Base-by-base conservation (phyloP, 1,284 basidiomycete species). In the Ceratobasidium sp. region DNA sequence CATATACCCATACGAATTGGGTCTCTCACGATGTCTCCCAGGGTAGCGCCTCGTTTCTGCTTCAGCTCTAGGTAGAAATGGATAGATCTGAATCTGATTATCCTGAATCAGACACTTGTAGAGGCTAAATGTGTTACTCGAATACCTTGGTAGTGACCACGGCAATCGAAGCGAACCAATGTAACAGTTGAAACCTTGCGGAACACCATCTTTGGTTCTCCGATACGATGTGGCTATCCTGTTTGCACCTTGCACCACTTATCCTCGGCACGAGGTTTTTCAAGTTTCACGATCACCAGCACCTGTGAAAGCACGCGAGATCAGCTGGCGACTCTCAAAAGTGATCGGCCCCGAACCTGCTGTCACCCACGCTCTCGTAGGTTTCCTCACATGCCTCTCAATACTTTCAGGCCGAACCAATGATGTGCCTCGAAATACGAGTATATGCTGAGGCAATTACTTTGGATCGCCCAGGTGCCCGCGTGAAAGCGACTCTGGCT, bases 361-460 rank as follows among this genome's bases (percentile, higher is more conserved):
- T 23, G 6, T 16, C 23, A 18, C 16, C 52, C 14, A 54, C 8
- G 23, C 18, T 18, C 52, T 54, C 52, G 8, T 54, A 10, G 18
- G 52, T 54, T 23, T 54, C 23, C 23, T 54, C 52, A 16, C 52
- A 16, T 54, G 52, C 23, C 52, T 23, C 23, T 54, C 52, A 6
- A 60, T 33, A 7, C 44, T 67, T 23, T 67, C 44, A 6, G n/a
- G 27, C 23, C n/a, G 65, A n/a, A 67, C 50, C 27, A 67, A 14
- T 18, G 41, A 44, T 67, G 44, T 5, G 50, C 65, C 18, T 67
- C 65, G 3, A 44, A 67, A 20, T 67, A 67, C 10, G 50, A 44
- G 65, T 20, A 67, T 44, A 27, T 67, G 44, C 10, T 50, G 65
- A 3, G 65, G 65, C 5, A 67, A 23, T 20, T 50, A 33, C 41